Evolutionary conservation across 2,329 filamentous ascomycete species (phyloP), one percentile per base, ranked within the genome.

Genomic region (Colletotrichum orbiculare): DNA sequence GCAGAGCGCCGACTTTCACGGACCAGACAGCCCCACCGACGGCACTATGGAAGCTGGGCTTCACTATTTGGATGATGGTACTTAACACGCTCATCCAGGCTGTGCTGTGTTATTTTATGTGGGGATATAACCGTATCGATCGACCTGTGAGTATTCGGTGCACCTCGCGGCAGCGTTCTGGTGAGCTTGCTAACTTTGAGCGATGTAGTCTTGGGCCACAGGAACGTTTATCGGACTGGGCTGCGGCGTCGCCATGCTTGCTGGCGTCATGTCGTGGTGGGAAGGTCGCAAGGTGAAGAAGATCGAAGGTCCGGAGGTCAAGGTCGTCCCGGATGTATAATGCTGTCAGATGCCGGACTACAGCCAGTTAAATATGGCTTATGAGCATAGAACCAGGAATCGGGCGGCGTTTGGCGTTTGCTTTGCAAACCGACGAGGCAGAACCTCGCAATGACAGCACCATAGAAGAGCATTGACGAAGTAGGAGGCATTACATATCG

Each of bases 41-140:
- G 9, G 42, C 70, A 15, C 11, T 71, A 6, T 72, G 70, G 70
- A 72, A 72, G 55, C 49, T 72, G 2, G 67, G 70, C 0, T 70
- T 71, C 13, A 71, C 70, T 1, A 69, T 71, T 37, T 70, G 69
- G 69, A 71, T 72, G 70, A 72, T 71, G 70, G 69, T 71, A 2
- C 15, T 61, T 34, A 72, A 72, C 52, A 72, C 70, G 5, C 43
- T 69, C 5, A 38, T 72, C 13, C 70, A 72, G 52, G 69, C 68
- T 5, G 70, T 71, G 9, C 50, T 72, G 35, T 71, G 63, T 13
- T 71, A 64, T 47, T 72, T 71, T 50, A 72, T 72, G 70, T 72
- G 70, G 70, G 64, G 65, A 2, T 72, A 71, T 50, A 72, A 72
- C 43, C 68, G 70, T 9, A 61, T 71, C 35, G 64, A 72, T 41